Base-by-base conservation (phyloP, 2,329 filamentous ascomycete species). In the Taxawa tesnikishii region DNA sequence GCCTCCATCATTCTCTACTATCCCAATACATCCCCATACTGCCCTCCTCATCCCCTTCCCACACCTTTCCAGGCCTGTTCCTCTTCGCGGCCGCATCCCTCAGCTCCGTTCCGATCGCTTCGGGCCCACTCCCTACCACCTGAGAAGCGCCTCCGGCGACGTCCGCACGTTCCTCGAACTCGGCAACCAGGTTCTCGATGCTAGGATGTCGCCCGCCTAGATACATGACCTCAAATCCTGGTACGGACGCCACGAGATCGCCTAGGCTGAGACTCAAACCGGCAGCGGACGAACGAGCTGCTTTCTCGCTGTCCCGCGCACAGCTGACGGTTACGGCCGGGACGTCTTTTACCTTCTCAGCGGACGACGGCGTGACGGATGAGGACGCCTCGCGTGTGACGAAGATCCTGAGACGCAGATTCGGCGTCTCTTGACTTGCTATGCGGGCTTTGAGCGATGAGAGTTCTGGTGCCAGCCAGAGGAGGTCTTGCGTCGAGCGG, bases 41-140 rank as follows among this genome's bases (percentile, higher is more conserved):
- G n/a, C 37, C 37, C 12, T 33, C 33, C 12, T 26, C 28, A 15
- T 39, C 34, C n/a, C 37, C 37, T 17, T 26, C 14, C 37, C 37
- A 39, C 5, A 39, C 37, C 25, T 29, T 39, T 3, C 33, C 28
- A 11, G 30, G 27, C 17, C 32, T 15, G 13, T 39, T 39, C 15
- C 29, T 14, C 4, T 26, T 29, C 8, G 38, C 38, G 3, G 37
- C 34, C 9, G 29, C 38, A 11, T 24, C 18, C 16, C 38, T 30
- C 23, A 39, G 16, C 16, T 21, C 31, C 10, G 28, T 34, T n/a
- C 35, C 31, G 15, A 39, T 37, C 12, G 29, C 28, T 21, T 21
- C 29, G 1, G 38, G 38, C 10, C 38, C 38, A 15, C 33, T 32
- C 11, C 34, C 38, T 15, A 37, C 29, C 13, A 39, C 38, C 11